Conservation (phyloP, 495 filamentous ascomycete genomes). For the Podospora sp. region DNA sequence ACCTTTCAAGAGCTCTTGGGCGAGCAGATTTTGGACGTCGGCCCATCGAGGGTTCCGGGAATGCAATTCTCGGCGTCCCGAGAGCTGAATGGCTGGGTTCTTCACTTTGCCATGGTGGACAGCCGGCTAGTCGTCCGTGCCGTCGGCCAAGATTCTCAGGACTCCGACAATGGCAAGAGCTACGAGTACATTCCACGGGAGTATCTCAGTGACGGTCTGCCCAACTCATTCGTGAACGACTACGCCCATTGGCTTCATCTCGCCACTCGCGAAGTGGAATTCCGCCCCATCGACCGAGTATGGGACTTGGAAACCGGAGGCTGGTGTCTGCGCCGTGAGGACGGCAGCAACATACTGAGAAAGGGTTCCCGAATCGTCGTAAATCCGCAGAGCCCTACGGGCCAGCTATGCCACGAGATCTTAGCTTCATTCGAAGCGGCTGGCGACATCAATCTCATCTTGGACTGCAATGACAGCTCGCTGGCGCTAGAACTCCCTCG, state of each 20-base stretch:
- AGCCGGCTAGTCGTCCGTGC: constrained; percentile 20
- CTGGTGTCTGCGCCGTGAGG: constrained; percentile 17
- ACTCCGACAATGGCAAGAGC: constrained; percentile 28
- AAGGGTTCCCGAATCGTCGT: constrained; percentile 6
- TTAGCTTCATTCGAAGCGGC: constrained; percentile 17
- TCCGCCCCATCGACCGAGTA: constrained; percentile 44
- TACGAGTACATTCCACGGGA: constrained; percentile 52
- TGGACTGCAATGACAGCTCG: not conserved
- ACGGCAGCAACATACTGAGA: not conserved
- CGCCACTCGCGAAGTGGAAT: constrained; percentile 44
- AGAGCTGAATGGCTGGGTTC: constrained; percentile 24
- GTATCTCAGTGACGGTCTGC: constrained; percentile 49
- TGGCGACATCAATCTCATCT: constrained; percentile 19
- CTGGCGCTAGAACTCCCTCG: constrained; percentile 22
- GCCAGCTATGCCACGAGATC: not conserved
- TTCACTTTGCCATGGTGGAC: constrained; percentile 26
- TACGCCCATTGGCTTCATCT: constrained; percentile 57
- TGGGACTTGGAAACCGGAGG: constrained; percentile 40
- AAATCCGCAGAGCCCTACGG: constrained; percentile 21
- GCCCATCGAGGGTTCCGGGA: constrained; percentile 45
- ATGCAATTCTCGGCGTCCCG: constrained; percentile 49
- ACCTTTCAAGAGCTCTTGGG: constrained; percentile 41
- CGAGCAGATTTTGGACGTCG: constrained; percentile 48
- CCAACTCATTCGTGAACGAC: constrained; percentile 47
- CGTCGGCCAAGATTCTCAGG: constrained; percentile 23